Base-by-base conservation (phyloP, 495 filamentous ascomycete genomes). In the Amniculicola lignicola region DNA sequence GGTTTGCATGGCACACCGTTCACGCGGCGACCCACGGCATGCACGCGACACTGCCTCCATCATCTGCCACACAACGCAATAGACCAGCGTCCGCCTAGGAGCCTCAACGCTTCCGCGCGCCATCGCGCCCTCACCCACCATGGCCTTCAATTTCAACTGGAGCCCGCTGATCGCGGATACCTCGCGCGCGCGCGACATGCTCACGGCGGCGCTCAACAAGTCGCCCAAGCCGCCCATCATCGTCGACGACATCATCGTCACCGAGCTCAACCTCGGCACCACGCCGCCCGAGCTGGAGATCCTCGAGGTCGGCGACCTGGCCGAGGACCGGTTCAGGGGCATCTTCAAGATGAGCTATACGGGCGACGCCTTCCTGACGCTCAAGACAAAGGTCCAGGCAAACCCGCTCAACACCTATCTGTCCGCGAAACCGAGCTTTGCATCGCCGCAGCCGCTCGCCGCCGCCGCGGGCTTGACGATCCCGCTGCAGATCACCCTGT, bases 91-190 rank as follows among this genome's bases (percentile, higher is more conserved):
- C n/a, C n/a, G n/a, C n/a, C 25, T 25, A 50, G 33, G 15, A 53
- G 12, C 22, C 19, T 24, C 51, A 51, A 23, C 46, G n/a, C 58
- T 40, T 18, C 49, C 33, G 35, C 33, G n/a, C 40, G 18, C 16
- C 27, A 35, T 28, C 3, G 10, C 51, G 33, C 16, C 29, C 7
- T 33, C 29, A 33, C 7, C 31, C 33, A 18, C 24, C 31, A 98
- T 98, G 93, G 92, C 93, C 59, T 98, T 98, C 84, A 96, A 96
- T 78, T 97, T 98, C 88, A 98, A 97, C 90, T 98, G 93, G 93
- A 95, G 90, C 80, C 93, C 93, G 68, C 81, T 98, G 62, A 90
- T 91, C 72, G 91, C 91, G 63, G 89, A 96, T 77, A 90, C 89
- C 72, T 81, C 84, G 65, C 83, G 90, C 65, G 93, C 93, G 44